These are phyloP conservation scores for Xylariaceae sp. DNA, from an alignment of 2,329 filamentous ascomycete species.

Conservation along the genomic window DNA sequence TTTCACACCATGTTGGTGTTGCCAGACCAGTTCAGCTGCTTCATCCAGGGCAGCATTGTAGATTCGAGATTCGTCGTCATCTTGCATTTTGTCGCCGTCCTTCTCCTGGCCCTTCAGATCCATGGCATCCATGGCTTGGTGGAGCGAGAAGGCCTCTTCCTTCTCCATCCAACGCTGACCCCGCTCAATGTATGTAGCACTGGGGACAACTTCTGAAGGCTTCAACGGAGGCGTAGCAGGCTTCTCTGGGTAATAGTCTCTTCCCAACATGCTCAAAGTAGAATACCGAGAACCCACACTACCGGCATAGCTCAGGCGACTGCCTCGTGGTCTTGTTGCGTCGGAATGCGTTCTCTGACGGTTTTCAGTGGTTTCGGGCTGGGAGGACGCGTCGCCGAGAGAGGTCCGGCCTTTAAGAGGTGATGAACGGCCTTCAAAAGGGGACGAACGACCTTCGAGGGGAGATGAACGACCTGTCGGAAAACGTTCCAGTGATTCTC, in stretches of 20 bases:
- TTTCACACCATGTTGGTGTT: conserved; percentile 66
- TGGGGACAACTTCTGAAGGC: conserved; percentile 65
- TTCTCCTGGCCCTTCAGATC: conserved; percentile 51
- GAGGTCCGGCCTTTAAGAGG: conserved; percentile 32
- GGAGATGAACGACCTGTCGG: conserved; percentile 25
- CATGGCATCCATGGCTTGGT: conserved; percentile 74
- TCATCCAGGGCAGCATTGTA: conserved; percentile 75
- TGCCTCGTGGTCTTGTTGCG: conserved; percentile 35
- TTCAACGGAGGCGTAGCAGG: conserved; percentile 48
- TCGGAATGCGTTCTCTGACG: conserved; percentile 36
- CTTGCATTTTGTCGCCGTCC: conserved; percentile 32
- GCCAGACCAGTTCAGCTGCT: conserved; percentile 77
- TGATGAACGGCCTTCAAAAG: neutral
- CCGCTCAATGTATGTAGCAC: conserved; percentile 71
- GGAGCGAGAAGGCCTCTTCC: conserved; percentile 71
- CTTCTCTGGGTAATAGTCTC: conserved; percentile 55
- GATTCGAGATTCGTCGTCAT: conserved; percentile 63
- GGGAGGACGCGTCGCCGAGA: conserved; percentile 33
- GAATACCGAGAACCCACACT: conserved; percentile 57
- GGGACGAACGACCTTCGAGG: neutral
- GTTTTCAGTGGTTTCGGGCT: conserved; percentile 4
- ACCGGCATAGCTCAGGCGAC: conserved; percentile 46
- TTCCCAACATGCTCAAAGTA: conserved; percentile 46
- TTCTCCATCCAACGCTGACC: conserved; percentile 80
- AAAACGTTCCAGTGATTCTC: conserved; percentile 35